Base-by-base conservation (phyloP, 2,329 filamentous ascomycete species). In the Aphanocladium album region DNA sequence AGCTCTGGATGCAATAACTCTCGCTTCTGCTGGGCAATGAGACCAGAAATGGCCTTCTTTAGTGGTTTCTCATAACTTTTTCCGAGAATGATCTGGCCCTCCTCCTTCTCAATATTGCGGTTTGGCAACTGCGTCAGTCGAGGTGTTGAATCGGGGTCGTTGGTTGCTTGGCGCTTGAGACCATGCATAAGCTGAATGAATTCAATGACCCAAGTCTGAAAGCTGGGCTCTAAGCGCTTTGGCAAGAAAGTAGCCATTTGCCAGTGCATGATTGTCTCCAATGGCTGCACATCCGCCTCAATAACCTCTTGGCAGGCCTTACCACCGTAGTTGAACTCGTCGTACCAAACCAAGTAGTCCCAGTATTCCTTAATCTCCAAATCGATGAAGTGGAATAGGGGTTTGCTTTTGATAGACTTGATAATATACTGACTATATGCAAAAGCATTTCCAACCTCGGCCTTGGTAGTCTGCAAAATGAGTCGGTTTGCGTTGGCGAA, bases 331-430 rank as follows among this genome's bases (percentile, higher is more conserved):
- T 99, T 99, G 80, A 93, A 97, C 74, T 97, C 91, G 67, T 99
- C 95, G 67, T 98, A 98, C 95, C 95, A 99, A 4, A 97, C 87
- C 0, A 99, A 85, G 69, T 97, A 98, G 73, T 99, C 95, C 95
- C 95, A 99, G 74, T 97, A 99, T 72, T 99, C 95, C 67, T 93
- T 96, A 74, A 99, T 95, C 68, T 97, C 91, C 3, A 99, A 81
- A 68, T 99, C 95, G 64, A 99, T 87, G 71, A 99, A 99, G 73
- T 97, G 91, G 76, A 99, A 99, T 0, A 97, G 83, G 0, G 95
- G 92, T 70, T 97, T 97, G 60, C 87, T 87, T 74, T 96, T 93
- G 77, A 99, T 97, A 0, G 93, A 96, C 77, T 97, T 97, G 69
- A 99, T 83, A 64, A 99, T 96, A 75, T 99, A 99, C 74, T 98